Evolutionary conservation across 2,329 filamentous ascomycete genomes (phyloP).

Genomic region (Cladosporium cucumerinum): DNA sequence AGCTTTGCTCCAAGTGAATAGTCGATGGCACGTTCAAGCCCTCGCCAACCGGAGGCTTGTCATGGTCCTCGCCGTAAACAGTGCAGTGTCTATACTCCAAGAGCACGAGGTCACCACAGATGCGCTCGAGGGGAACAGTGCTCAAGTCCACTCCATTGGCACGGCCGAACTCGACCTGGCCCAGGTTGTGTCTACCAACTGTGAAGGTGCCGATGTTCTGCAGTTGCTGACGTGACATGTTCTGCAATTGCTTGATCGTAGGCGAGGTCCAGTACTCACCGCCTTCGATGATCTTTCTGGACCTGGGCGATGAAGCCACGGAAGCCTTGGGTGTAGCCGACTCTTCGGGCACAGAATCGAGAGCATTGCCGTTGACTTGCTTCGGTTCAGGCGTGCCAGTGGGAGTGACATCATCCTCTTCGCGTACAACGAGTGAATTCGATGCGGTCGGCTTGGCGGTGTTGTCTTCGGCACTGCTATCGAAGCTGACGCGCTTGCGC

Average conservation of each 20-base stretch:
- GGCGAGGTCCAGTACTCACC: constrained; percentile 89
- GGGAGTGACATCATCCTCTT: constrained; percentile 30
- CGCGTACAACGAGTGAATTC: constrained; percentile 51
- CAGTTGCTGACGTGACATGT: constrained; percentile 76
- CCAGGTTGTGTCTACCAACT: constrained; percentile 78
- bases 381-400: constrained; percentile 36
- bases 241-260: constrained; percentile 67
- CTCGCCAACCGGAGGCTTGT: constrained; percentile 80
- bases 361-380: constrained; percentile 29
- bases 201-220: constrained; percentile 70
- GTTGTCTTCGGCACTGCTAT: constrained; percentile 51
- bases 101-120: constrained; percentile 72
- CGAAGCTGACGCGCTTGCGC: constrained; percentile 92
- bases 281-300: constrained; percentile 42
- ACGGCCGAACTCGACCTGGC: constrained; percentile 72
- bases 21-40: constrained; percentile 88
- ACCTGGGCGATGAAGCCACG: constrained; percentile 38
- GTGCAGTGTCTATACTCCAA: constrained; percentile 77
- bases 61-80: constrained; percentile 72
- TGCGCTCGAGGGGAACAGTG: constrained; percentile 72
- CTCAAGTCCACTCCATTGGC: constrained; percentile 70
- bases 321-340: constrained; percentile 7
- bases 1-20: constrained; percentile 88
- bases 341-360: constrained; percentile 13
- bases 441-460: constrained; percentile 34